A percentile compares a stretch with the other conserved stretches of the same genome.
phyloP scores from a whole-genome alignment of 441 rosid species.

The Adansonia gregorii region DNA sequence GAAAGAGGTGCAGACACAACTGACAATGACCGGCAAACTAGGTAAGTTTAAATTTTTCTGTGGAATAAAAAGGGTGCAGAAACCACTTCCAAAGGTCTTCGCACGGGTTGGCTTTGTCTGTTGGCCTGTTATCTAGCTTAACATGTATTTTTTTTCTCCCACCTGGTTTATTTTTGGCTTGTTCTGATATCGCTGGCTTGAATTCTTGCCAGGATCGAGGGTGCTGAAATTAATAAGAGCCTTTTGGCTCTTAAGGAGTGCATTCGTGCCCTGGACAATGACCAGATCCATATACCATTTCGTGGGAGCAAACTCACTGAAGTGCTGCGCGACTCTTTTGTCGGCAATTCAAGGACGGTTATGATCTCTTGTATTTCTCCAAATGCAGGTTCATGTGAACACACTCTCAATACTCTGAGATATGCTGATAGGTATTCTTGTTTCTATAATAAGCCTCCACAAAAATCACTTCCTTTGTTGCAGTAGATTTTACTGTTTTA shows the following conservation, averaged over 20 bases:
- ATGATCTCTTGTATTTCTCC: constrained; percentile 99
- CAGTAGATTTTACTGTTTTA: neutral
- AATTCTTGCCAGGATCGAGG: constrained; percentile 76
- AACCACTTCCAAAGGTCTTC: constrained; percentile 2
- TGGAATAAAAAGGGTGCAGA: neutral
- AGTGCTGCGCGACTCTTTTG: constrained; percentile 98
- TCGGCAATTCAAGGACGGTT: constrained; percentile 96
- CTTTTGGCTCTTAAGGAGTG: constrained; percentile 98
- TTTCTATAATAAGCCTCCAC: constrained; percentile 29
- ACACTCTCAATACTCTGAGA: constrained; percentile 95
- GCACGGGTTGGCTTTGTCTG: neutral
- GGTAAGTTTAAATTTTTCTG: constrained; percentile 43
- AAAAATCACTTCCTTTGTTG: constrained; percentile 12
- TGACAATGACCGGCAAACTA: constrained; percentile 94
- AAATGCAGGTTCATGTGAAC: constrained; percentile 97
- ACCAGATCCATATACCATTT: constrained; percentile 97
- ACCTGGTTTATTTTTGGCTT: constrained; percentile 15
- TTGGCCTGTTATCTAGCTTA: neutral
- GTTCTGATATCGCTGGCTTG: constrained; percentile 28
- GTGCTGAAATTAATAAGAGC: constrained; percentile 97
- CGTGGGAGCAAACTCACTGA: constrained; percentile 98
- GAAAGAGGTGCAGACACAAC: constrained; percentile 99
- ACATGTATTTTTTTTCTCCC: neutral
- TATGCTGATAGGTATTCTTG: constrained; percentile 87
- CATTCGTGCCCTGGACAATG: constrained; percentile 97